A percentile compares a stretch with the other conserved stretches of the same genome.
These are phyloP conservation scores for Cyclotella baltica DNA, from an alignment of 108 stramenopile genomes.

Conservation along the genomic window DNA sequence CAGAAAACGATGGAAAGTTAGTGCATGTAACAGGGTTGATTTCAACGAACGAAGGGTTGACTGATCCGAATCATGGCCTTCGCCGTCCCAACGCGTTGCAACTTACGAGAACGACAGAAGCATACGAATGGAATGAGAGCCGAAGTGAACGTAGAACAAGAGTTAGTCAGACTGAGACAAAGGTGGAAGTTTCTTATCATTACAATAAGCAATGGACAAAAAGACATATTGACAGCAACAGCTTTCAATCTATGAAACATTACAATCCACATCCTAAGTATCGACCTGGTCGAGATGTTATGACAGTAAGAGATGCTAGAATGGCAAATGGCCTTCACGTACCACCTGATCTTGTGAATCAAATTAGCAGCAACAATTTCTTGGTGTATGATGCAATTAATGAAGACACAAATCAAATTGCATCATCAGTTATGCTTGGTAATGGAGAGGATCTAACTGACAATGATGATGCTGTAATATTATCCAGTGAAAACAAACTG, in stretches of 20 bases:
- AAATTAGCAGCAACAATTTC: neutral
- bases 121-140: conserved; percentile 15
- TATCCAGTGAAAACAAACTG: neutral
- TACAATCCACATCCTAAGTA: conserved; percentile 11
- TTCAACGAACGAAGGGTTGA: neutral
- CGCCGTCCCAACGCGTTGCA: conserved; percentile 19
- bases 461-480: conserved; percentile 8
- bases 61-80: conserved; percentile 10
- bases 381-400: neutral
- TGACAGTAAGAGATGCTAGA: conserved; percentile 17
- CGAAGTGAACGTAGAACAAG: neutral
- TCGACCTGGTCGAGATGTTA: neutral
- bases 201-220: conserved; percentile 16
- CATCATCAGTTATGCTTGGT: neutral
- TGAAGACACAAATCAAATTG: neutral
- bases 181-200: conserved; percentile 5
- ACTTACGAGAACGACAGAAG: conserved; percentile 12
- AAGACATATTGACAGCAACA: neutral
- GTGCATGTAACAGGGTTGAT: conserved; percentile 5
- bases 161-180: conserved; percentile 15
- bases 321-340: conserved; percentile 5
- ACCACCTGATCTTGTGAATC: conserved; percentile 17
- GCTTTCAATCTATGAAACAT: conserved; percentile 6
- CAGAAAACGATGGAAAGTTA: conserved; percentile 13
- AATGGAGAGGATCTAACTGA: neutral